Evolutionary conservation across 2,329 filamentous ascomycete species (phyloP).

Genomic region (Epicoccum sorghinum): DNA sequence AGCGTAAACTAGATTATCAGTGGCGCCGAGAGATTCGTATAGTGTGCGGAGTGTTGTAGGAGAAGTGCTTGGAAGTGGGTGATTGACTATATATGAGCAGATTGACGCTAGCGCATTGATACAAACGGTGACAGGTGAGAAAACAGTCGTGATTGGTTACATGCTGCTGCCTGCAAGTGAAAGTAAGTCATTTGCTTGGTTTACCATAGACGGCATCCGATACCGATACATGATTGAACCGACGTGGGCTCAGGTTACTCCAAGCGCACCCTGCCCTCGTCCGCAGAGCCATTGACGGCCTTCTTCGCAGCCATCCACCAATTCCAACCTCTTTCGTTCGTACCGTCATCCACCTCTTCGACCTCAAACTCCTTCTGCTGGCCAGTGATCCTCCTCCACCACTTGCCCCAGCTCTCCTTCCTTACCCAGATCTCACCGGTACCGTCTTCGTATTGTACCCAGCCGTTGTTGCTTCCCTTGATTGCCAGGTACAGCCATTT

Average conservation of each 20-base stretch:
- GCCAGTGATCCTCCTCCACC: slow-evolving; percentile 36
- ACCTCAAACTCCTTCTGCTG: slow-evolving; percentile 31
- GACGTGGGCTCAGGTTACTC: not conserved
- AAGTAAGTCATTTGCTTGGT: not conserved
- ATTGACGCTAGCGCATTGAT: too few relatives aligned
- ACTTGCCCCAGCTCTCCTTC: slow-evolving; percentile 35
- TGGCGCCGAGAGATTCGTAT: too few relatives aligned
- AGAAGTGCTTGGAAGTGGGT: too few relatives aligned
- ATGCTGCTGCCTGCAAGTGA: not conserved
- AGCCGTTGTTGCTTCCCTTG: slow-evolving; percentile 34
- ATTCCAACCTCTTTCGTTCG: slow-evolving; percentile 28
- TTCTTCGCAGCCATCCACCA: slow-evolving; percentile 25
- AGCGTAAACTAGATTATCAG: too few relatives aligned
- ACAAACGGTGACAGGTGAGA: too few relatives aligned
- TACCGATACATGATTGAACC: too few relatives aligned
- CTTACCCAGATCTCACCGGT: slow-evolving; percentile 40
- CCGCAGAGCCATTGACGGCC: slow-evolving; percentile 4
- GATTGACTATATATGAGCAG: too few relatives aligned
- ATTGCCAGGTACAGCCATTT: slow-evolving; percentile 19
- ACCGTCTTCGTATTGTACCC: slow-evolving; percentile 37
- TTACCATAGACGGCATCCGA: not conserved
- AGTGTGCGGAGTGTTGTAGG: too few relatives aligned
- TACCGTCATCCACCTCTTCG: slow-evolving; percentile 36
- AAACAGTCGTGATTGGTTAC: too few relatives aligned
- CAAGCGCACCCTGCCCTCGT: slow-evolving; percentile 11